phyloP scores from a whole-genome alignment of 129 eudicot species.

The Lonicera japonica region DNA sequence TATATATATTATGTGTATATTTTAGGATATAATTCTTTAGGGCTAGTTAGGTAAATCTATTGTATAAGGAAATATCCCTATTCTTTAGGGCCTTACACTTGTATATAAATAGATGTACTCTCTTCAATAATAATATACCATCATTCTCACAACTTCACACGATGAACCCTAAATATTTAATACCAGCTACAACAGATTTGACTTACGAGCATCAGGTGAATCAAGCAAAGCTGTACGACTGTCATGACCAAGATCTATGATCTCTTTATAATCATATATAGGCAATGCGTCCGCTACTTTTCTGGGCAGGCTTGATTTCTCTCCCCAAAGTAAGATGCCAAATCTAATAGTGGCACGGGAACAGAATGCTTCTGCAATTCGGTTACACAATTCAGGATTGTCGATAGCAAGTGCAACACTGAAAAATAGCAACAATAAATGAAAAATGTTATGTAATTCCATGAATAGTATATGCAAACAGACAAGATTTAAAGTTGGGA shows the following conservation, averaged over 20 bases:
- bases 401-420: constrained; percentile 91
- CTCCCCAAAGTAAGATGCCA: constrained; percentile 82
- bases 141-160: no score
- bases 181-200: not conserved
- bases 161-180: no score
- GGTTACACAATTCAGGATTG: constrained; percentile 71
- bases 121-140: no score
- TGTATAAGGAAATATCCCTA: no score
- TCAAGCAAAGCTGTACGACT: constrained; percentile 49
- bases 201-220: constrained; percentile 85
- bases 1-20: no score
- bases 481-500: no score
- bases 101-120: no score
- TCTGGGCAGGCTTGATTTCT: constrained; percentile 45
- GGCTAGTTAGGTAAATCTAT: no score
- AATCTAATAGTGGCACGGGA: constrained; percentile 59
- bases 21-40: no score
- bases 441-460: constrained; percentile 1
- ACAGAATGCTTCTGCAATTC: constrained; percentile 42
- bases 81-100: no score
- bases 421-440: constrained; percentile 14
- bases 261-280: constrained; percentile 63
- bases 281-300: constrained; percentile 40
- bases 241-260: constrained; percentile 59
- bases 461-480: constrained; percentile 2